Conservation (phyloP, 2,329 filamentous ascomycete species). For the Aspergillus niger region DNA sequence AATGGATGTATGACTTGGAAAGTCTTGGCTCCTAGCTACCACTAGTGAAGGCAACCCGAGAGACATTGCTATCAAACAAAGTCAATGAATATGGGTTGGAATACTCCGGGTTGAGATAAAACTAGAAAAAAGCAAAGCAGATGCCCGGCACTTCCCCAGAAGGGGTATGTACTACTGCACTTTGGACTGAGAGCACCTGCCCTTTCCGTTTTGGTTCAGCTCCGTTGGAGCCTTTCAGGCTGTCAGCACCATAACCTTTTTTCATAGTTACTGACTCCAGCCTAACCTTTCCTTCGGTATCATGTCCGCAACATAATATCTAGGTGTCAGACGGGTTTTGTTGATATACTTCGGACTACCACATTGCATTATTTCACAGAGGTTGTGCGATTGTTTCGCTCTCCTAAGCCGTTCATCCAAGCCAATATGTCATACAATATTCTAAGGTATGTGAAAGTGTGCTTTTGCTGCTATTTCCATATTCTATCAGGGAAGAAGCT, state of each 20-base stretch:
- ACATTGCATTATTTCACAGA: not conserved
- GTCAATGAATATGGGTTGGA: too few species aligned
- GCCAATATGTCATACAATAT: not conserved
- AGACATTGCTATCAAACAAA: too few species aligned
- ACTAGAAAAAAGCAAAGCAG: too few species aligned
- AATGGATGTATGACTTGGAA: not conserved
- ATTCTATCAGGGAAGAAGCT: not conserved
- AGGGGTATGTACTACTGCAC: not conserved
- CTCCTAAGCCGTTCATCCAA: not conserved
- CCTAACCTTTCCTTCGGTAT: not conserved
- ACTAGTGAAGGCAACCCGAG: too few species aligned
- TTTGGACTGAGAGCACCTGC: constrained; percentile 6
- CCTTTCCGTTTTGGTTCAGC: not conserved
- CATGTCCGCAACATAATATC: not conserved
- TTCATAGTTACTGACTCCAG: not conserved
- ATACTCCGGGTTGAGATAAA: too few species aligned
- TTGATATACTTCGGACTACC: not conserved
- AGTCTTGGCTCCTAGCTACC: not conserved
- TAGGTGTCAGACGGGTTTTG: not conserved
- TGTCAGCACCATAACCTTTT: not conserved
- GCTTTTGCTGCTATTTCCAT: not conserved
- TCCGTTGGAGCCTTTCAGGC: not conserved
- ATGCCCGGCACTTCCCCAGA: not conserved
- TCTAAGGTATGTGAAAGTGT: not conserved
- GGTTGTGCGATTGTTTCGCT: not conserved